These are phyloP conservation scores for Colletotrichum destructivum DNA, from an alignment of 2,329 filamentous ascomycete genomes.

Conservation along the genomic window DNA sequence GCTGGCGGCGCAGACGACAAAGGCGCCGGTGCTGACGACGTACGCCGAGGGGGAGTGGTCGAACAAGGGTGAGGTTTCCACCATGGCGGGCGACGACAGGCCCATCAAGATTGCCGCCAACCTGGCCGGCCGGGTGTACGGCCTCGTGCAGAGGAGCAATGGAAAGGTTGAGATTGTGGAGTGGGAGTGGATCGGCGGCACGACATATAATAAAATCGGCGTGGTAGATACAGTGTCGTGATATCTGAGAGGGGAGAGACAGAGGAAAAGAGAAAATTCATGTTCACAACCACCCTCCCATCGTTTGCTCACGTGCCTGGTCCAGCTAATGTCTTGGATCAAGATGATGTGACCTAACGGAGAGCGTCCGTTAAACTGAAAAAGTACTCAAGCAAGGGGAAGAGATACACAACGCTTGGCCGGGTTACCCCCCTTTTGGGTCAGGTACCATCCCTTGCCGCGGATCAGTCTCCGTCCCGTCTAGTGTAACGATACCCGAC, in stretches of 20 bases:
- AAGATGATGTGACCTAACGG: no score
- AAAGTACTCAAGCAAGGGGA: no score
- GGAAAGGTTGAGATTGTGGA: conserved; percentile 36
- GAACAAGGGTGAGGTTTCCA: conserved; percentile 13
- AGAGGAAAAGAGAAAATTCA: background rate
- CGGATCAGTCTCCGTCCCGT: no score
- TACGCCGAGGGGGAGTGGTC: conserved; percentile 33
- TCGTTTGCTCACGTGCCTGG: no score
- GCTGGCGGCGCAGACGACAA: conserved; percentile 14
- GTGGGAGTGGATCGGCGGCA: conserved; percentile 42
- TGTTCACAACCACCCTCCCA: background rate
- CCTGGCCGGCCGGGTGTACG: conserved; percentile 36
- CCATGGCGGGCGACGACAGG: conserved; percentile 31
- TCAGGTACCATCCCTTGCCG: no score
- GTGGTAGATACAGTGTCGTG: conserved; percentile 29
- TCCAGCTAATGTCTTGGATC: no score
- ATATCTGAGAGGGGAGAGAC: background rate
- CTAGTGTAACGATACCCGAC: no score
- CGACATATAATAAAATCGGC: conserved; percentile 38
- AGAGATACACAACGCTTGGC: no score
- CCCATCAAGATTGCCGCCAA: conserved; percentile 37
- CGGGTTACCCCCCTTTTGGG: no score
- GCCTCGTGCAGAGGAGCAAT: conserved; percentile 22
- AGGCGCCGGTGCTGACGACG: conserved; percentile 15
- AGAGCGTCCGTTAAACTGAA: no score